Evolutionary conservation across 2,329 filamentous ascomycete species (phyloP), one percentile per base, ranked within the genome.

Genomic region (Paecilomyces sp.): DNA sequence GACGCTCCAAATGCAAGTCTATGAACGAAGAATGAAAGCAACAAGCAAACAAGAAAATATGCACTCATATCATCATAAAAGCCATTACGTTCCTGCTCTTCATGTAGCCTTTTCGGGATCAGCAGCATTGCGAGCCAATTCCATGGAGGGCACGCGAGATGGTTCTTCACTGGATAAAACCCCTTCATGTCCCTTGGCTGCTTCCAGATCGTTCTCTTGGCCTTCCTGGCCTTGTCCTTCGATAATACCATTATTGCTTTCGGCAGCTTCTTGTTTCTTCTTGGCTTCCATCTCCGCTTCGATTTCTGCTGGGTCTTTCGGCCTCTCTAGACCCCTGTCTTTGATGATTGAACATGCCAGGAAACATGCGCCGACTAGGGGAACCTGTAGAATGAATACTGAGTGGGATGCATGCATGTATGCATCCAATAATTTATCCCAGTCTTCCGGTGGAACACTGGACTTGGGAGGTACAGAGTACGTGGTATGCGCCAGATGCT

Each of bases 311-410:
- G 65, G 63, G 7, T 74, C 72, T 56, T 72, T 73, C 0, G 66
- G 68, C 53, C 72, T 66, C 51, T 73, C 71, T 55, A 85, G 63
- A 0, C 82, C 83, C 33, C 72, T 73, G 59, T 84, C 79, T 57
- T 77, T 80, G 59, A 87, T 76, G 11, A 85, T 76, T 0, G 81
- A 9, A 61, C 81, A 84, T 1, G 79, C 71, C 6, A 82, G 53
- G 11, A 86, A 72, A 61, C 81, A 84, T 0, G 79, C 54, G 0
- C 77, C 82, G 8, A 84, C 80, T 3, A 86, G 62, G 0, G 84
- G 83, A 0, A 83, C 77, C 67, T 83, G 83, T 47, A 85, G 68
- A 25, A 82, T 79, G 61, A 87, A 87, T 0, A 87, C 83, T 0
- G 79, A 77, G 31, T 77, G 76, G 24, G 80, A 85, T 0, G 82